Percentiles rank a stretch among this genome's conserved stretches.
These are phyloP conservation scores for Calonectria ilicicola DNA, from an alignment of 2,329 filamentous ascomycete species.

Conservation along the genomic window DNA sequence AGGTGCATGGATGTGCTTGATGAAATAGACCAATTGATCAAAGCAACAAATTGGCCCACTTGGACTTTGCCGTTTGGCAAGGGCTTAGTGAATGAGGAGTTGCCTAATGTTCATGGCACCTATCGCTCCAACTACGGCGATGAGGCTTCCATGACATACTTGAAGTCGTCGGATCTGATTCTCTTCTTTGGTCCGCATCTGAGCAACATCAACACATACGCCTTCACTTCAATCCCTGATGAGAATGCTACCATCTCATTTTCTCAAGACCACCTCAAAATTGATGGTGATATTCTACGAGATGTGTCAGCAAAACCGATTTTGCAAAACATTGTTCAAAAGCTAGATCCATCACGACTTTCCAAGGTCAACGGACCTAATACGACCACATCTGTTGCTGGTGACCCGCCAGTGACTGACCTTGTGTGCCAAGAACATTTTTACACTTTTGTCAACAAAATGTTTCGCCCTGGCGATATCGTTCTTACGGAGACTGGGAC, in stretches of 20 bases:
- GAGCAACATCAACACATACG: slow-evolving; percentile 58
- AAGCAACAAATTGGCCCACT: neutral
- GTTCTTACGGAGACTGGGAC: slow-evolving; percentile 71
- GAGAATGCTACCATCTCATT: slow-evolving; percentile 48
- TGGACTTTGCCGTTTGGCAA: neutral
- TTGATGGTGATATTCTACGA: slow-evolving; percentile 46
- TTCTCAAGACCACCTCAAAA: slow-evolving; percentile 45
- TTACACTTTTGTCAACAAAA: slow-evolving; percentile 59
- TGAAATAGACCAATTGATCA: neutral
- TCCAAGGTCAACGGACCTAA: neutral
- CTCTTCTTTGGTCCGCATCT: neutral
- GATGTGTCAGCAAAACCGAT: slow-evolving; percentile 41
- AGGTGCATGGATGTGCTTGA: neutral
- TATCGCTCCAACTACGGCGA: neutral
- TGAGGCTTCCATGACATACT: neutral
- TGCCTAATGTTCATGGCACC: neutral
- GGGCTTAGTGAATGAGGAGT: neutral
- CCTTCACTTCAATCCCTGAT: slow-evolving; percentile 51
- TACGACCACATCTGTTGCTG: neutral
- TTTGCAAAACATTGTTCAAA: slow-evolving; percentile 34
- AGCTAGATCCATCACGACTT: slow-evolving; percentile 44
- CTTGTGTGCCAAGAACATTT: slow-evolving; percentile 25
- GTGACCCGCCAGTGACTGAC: slow-evolving; percentile 5
- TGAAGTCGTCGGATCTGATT: neutral
- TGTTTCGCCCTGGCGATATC: slow-evolving; percentile 65